Evolutionary conservation across 345 rosid species (phyloP), one percentile per base, ranked within the genome.

Genomic region (Sonneratia caseolaris): DNA sequence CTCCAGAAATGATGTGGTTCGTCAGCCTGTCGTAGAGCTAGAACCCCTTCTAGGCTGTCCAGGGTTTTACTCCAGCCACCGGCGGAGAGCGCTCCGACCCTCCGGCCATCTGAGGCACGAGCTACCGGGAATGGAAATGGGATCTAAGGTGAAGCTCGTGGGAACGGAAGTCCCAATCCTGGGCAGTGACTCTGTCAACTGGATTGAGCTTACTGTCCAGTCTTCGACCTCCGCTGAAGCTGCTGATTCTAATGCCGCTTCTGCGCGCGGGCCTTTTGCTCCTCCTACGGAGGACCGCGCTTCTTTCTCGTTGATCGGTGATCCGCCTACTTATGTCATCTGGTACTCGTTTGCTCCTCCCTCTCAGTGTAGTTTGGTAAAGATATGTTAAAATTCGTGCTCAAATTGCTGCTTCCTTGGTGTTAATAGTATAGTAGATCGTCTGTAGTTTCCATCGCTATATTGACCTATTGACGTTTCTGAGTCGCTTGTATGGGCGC

Each of bases 151-250:
- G 79, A 68, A 68, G 18, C 69, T 81, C 71, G 82, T 72, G 47
- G 97, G 99, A 36, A 78, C 78, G 81, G 98, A 92, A 65, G 93
- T 95, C 68, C 97, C 96, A 24, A 72, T 89, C 65, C 68, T 76
- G 51, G 88, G 94, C 76, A 83, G 84, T 77, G 93, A 87, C 71
- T 80, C 86, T 72, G 70, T 92, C 77, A 84, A 80, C 64, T 92
- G 93, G 93, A 65, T 85, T 40, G 87, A 86, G n/a, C 71, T 92
- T 65, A 71, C 88, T 16, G 75, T 95, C 42, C 85, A 86, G 64
- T 72, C 82, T 40, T 72, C 82, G 18, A 65, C 72, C 68, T n/a
- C 74, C 11, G 16, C 68, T 42, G 32, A 76, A 45, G 32, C 19
- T 37, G 35, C 36, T 51, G 24, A 16, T 40, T 35, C 70, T 36